Evolutionary conservation across 768 basidiomycete genomes (phyloP).

Genomic region (Serendipita vermifera): DNA sequence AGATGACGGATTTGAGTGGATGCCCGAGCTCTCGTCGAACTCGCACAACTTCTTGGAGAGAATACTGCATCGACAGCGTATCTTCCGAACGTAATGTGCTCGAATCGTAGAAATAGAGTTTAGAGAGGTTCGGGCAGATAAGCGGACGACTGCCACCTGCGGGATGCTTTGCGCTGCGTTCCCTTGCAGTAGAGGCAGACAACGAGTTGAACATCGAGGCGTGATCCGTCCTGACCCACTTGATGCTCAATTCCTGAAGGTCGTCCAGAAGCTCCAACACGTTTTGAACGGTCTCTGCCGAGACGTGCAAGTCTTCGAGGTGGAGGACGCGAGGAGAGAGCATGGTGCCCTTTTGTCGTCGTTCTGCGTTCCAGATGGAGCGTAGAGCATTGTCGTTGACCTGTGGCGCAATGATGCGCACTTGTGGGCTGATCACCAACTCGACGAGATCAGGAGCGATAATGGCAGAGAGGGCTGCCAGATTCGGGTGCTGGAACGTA

Average conservation of each 20-base stretch:
- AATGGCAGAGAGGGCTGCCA: neutral
- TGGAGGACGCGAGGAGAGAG: neutral
- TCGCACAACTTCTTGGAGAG: neutral
- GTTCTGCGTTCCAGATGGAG: neutral
- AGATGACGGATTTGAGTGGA: neutral
- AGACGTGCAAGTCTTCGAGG: constrained; percentile 3
- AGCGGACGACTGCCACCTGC: no score
- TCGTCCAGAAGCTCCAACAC: neutral
- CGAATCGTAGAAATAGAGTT: neutral
- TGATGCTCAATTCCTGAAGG: neutral
- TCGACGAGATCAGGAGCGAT: neutral
- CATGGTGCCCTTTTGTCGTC: neutral
- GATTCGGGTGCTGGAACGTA: constrained; percentile 1
- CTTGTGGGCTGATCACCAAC: constrained; percentile 8
- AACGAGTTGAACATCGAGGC: neutral
- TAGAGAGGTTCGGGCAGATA: neutral
- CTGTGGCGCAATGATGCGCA: constrained; percentile 3
- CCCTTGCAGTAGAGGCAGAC: neutral
- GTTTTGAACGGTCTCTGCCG: neutral
- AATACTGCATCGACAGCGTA: neutral
- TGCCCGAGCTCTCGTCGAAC: neutral
- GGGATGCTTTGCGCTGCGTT: neutral
- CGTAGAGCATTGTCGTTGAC: constrained; percentile 1
- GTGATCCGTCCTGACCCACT: constrained; percentile 5
- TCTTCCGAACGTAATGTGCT: neutral